A percentile compares a stretch with the other conserved stretches of the same genome.
Evolutionary conservation across 768 basidiomycete genomes (phyloP).

Genomic region (Tylopilus sp.): DNA sequence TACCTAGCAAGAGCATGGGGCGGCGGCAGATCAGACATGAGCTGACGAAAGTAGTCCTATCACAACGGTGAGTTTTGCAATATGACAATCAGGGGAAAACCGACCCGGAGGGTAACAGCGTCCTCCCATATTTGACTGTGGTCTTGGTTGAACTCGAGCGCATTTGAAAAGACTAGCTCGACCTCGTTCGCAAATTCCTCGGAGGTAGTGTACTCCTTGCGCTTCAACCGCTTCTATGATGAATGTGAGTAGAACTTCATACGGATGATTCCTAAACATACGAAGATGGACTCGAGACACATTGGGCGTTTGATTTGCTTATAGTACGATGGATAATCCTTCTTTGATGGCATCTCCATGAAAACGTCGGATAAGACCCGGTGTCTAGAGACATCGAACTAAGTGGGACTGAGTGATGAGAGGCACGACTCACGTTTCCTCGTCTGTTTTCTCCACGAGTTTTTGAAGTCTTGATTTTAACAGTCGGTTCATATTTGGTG

Average conservation of each 20-base stretch:
- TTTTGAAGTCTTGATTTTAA: conserved; percentile 71
- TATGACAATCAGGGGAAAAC: conserved; percentile 18
- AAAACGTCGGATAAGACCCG: conserved; percentile 69
- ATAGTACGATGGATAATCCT: conserved; percentile 78
- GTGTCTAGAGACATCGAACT: conserved; percentile 42
- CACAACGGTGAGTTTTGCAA: conserved; percentile 7
- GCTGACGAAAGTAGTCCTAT: conserved; percentile 68
- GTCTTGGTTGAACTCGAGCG: conserved; percentile 84
- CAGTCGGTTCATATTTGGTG: conserved; percentile 60
- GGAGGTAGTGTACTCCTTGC: conserved; percentile 67
- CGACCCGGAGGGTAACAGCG: conserved; percentile 61
- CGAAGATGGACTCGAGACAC: conserved; percentile 74
- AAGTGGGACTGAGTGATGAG: background rate
- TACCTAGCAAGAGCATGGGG: conserved; percentile 66
- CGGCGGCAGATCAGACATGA: conserved; percentile 76
- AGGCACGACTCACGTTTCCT: conserved; percentile 48
- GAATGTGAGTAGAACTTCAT: background rate
- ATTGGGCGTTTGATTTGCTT: conserved; percentile 74
- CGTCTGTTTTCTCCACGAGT: conserved; percentile 67
- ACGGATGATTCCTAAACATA: conserved; percentile 39
- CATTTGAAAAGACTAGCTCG: conserved; percentile 88
- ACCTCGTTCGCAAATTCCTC: conserved; percentile 82
- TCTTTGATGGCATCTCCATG: conserved; percentile 80
- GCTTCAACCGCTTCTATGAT: conserved; percentile 72
- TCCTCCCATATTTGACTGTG: conserved; percentile 82